A percentile compares a stretch with the other conserved stretches of the same genome.
phyloP scores from a whole-genome alignment of 169 alveolate genomes.

The Eimeria tenella region DNA sequence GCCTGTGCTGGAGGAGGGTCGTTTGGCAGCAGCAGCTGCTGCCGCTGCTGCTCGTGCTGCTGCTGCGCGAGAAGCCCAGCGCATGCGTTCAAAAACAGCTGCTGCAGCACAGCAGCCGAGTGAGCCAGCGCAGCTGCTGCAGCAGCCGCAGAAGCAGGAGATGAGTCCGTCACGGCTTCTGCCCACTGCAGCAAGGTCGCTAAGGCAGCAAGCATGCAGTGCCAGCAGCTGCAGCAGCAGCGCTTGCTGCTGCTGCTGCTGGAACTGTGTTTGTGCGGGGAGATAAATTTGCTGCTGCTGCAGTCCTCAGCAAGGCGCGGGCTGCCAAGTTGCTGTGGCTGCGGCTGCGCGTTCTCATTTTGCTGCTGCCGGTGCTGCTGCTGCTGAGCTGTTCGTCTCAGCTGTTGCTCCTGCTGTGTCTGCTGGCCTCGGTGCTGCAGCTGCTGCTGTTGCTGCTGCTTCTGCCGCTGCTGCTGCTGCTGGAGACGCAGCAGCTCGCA shows the following conservation, averaged over 20 bases:
- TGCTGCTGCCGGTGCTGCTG: constrained; percentile 35
- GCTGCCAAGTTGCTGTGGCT: neutral
- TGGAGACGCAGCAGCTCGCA: neutral
- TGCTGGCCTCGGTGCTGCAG: constrained; percentile 17
- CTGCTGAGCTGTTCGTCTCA: neutral
- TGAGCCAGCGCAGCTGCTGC: neutral
- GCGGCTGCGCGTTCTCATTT: neutral
- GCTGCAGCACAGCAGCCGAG: constrained; percentile 57
- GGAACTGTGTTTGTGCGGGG: neutral
- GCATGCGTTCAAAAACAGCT: constrained; percentile 4
- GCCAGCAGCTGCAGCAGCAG: constrained; percentile 49
- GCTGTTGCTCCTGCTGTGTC: neutral
- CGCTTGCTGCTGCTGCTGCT: constrained; percentile 11
- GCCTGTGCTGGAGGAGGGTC: constrained; percentile 28
- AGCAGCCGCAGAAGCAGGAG: constrained; percentile 1
- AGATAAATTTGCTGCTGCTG: constrained; percentile 2
- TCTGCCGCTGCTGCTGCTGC: constrained; percentile 43
- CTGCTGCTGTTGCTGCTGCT: constrained; percentile 20
- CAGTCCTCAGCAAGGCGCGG: neutral
- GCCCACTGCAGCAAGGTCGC: constrained; percentile 6
- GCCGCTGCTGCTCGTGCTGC: neutral
- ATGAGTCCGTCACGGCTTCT: constrained; percentile 2
- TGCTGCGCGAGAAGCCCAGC: constrained; percentile 18
- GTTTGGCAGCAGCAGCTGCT: neutral
- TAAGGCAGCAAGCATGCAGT: constrained; percentile 22